These are phyloP conservation scores for Coniochaeta sp. DNA, from an alignment of 2,329 filamentous ascomycete species.

Conservation along the genomic window DNA sequence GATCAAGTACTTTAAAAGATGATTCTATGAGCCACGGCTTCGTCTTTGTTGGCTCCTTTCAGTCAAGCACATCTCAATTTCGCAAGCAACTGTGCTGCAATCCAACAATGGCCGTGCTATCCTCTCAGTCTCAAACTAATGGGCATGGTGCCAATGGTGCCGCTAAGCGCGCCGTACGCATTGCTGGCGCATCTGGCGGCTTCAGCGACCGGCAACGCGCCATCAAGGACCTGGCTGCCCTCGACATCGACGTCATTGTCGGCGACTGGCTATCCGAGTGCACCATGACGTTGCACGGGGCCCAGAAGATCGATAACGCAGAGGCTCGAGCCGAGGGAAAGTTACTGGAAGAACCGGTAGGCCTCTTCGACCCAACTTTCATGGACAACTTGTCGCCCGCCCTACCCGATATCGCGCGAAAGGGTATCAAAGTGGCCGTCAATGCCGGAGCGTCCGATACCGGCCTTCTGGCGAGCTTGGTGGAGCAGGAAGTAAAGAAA, in stretches of 20 bases:
- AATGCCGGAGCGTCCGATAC: constrained; percentile 26
- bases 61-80: no score
- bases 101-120: no score
- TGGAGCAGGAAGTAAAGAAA: constrained; percentile 12
- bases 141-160: no score
- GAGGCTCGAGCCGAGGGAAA: constrained; percentile 14
- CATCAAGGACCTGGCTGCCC: constrained; percentile 29
- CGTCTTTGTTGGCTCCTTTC: no score
- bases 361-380: constrained; percentile 22
- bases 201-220: constrained; percentile 35
- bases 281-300: constrained; percentile 24
- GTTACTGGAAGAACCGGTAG: constrained; percentile 11
- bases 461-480: constrained; percentile 11
- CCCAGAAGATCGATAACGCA: constrained; percentile 18
- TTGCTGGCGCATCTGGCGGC: constrained; percentile 33
- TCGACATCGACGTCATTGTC: constrained; percentile 24
- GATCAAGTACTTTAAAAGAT: no score
- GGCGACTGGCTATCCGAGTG: constrained; percentile 23
- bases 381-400: constrained; percentile 24
- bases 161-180: constrained; percentile 27
- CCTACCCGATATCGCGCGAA: constrained; percentile 16
- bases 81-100: no score
- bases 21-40: no score
- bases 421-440: constrained; percentile 22
- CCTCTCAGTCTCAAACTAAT: no score